These are phyloP conservation scores for Zopfochytrium polystomum DNA, from an alignment of 371 early-diverging fungal genomes.

Conservation along the genomic window DNA sequence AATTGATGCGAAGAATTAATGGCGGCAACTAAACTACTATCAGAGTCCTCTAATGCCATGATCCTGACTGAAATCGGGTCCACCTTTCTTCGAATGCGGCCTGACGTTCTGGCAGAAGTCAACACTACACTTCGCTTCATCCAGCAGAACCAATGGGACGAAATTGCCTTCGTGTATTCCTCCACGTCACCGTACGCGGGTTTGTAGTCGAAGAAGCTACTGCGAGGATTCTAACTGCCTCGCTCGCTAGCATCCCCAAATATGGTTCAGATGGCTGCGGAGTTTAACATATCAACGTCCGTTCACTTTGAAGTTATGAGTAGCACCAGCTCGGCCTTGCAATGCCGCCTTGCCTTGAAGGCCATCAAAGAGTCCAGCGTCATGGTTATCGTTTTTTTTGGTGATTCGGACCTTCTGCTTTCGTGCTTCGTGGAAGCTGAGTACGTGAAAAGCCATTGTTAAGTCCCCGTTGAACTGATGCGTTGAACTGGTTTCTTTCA, in stretches of 20 bases:
- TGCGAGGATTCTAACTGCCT: neutral
- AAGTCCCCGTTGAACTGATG: neutral
- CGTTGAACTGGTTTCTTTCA: neutral
- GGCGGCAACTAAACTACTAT: no score
- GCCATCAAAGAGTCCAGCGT: neutral
- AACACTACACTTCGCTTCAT: constrained; percentile 1
- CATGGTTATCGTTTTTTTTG: neutral
- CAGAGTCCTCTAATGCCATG: no score
- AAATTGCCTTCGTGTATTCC: neutral
- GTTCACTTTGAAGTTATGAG: neutral
- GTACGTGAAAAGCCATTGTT: neutral
- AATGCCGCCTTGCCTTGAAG: neutral
- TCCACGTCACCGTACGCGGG: neutral
- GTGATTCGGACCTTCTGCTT: neutral
- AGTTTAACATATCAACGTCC: neutral
- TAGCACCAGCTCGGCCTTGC: neutral
- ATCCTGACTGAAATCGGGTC: neutral
- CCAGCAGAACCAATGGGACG: neutral
- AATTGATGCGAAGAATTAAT: no score
- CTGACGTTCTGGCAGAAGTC: neutral
- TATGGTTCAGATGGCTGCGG: neutral
- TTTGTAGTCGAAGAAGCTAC: neutral
- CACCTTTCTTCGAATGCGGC: neutral
- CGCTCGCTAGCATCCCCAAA: neutral
- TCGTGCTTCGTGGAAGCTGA: neutral